Percentiles rank a stretch among this genome's conserved stretches.
These are phyloP conservation scores for Phyllosticta ampelicida DNA, from an alignment of 2,329 filamentous ascomycete species.

Conservation along the genomic window DNA sequence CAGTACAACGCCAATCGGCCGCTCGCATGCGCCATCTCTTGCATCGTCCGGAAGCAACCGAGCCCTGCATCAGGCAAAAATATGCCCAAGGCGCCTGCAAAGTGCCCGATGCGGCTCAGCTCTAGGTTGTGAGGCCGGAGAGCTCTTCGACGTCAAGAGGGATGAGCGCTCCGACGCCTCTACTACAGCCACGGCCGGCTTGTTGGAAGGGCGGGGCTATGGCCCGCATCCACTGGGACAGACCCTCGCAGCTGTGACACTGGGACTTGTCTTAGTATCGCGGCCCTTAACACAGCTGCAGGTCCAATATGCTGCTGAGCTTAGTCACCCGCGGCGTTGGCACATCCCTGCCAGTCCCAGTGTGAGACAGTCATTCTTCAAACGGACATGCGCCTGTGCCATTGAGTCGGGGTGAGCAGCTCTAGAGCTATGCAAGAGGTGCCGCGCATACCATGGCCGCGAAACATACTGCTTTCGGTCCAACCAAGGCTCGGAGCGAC, in stretches of 20 bases:
- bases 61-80: conserved; percentile 8
- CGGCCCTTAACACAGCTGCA: conserved; percentile 7
- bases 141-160: neutral
- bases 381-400: conserved; percentile 9
- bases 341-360: conserved; percentile 11
- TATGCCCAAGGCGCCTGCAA: conserved; percentile 6
- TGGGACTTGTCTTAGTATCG: conserved; percentile 10
- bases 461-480: conserved; percentile 13
- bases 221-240: conserved; percentile 7
- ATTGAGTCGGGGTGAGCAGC: conserved; percentile 3
- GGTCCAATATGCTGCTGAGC: conserved; percentile 1
- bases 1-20: conserved; percentile 8
- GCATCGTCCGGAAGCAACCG: conserved; percentile 10
- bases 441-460: conserved; percentile 12
- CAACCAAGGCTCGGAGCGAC: conserved; percentile 8
- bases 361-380: conserved; percentile 11
- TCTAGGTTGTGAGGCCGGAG: neutral
- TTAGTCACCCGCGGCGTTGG: conserved; percentile 9
- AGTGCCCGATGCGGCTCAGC: conserved; percentile 6
- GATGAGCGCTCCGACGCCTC: conserved; percentile 8
- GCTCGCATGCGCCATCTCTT: conserved; percentile 9
- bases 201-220: conserved; percentile 6
- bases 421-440: conserved; percentile 8
- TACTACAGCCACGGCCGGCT: conserved; percentile 7
- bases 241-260: conserved; percentile 8